Base-by-base conservation (phyloP, 1,284 basidiomycete species). In the Kwoniella shivajii region DNA sequence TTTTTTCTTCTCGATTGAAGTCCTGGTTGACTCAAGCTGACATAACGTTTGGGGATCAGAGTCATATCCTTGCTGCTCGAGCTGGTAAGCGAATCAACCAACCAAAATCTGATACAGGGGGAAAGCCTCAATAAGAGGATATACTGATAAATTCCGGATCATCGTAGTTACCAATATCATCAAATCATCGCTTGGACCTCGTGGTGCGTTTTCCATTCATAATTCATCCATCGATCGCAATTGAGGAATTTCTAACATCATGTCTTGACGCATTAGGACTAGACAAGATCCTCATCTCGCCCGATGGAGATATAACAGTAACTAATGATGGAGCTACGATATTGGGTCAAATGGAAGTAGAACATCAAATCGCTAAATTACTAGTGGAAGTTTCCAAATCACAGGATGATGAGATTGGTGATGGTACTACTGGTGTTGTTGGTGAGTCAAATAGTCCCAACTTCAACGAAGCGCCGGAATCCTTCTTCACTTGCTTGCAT, bases 271-370 rank as follows among this genome's bases (percentile, higher is more conserved):
- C 13, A 5, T 33, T 31, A 91, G 94, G 95, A 46, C 85, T 99
- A 57, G 96, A 99, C 84, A 99, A 99, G 86, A 98, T 99, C 76
- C 85, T 99, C 73, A 97, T 99, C 74, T 94, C 92, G 38, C 88
- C 94, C 27, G 95, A 99, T 81, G 95, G 95, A 48, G 95, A 99
- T 72, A 99, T 99, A 70, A 98, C 93, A 46, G 95, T 99, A 43
- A 98, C 95, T 20, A 99, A 99, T 79, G 95, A 99, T 80, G 95
- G 95, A 48, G 95, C 95, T 13, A 97, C 93, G 20, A 97, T 97
- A 65, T 82, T 97, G 47, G 85, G 89, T 41, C 91, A 94, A 81
- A 95, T 95, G 92, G 90, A 98, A 80, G 92, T 99, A 48, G 95
- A 99, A 72, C 94, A 98, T 76, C 94, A 96, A 80, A 95, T 99